A percentile compares a stretch with the other conserved stretches of the same genome.
phyloP scores from a whole-genome alignment of 768 basidiomycete genomes.

The Porpolomopsis calyptriformis region DNA sequence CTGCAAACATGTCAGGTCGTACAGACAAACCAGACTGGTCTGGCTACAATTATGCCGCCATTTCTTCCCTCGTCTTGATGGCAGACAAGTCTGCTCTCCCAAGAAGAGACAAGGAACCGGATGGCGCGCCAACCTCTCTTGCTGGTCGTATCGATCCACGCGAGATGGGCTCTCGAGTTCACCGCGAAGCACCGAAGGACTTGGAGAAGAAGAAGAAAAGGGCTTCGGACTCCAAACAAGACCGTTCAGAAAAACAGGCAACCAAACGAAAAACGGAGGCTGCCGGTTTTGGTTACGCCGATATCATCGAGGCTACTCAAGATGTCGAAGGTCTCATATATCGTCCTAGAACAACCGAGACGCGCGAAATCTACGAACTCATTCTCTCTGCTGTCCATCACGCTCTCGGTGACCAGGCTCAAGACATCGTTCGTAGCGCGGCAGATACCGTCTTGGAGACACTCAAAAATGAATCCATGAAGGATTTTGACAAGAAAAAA shows the following conservation, averaged over 20 bases:
- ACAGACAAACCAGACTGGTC: constrained; percentile 67
- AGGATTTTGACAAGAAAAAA: constrained; percentile 96
- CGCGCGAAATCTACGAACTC: constrained; percentile 87
- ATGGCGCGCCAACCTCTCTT: constrained; percentile 90
- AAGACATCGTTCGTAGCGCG: constrained; percentile 90
- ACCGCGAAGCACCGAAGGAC: constrained; percentile 76
- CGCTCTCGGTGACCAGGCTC: constrained; percentile 85
- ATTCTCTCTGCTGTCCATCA: constrained; percentile 77
- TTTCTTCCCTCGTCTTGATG: constrained; percentile 90
- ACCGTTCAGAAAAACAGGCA: constrained; percentile 44
- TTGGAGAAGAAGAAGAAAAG: constrained; percentile 91
- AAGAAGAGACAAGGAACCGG: constrained; percentile 88
- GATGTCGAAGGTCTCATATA: constrained; percentile 90
- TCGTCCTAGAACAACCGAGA: constrained; percentile 88
- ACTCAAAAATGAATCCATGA: constrained; percentile 78
- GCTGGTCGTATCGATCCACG: constrained; percentile 51
- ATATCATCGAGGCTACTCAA: constrained; percentile 90
- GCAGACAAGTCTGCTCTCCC: constrained; percentile 75
- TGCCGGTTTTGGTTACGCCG: constrained; percentile 67
- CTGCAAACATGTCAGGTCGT: constrained; percentile 14
- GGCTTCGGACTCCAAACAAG: constrained; percentile 44
- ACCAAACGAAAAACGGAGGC: constrained; percentile 53
- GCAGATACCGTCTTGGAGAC: constrained; percentile 86
- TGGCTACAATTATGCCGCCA: constrained; percentile 92
- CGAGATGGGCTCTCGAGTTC: constrained; percentile 50